Evolutionary conservation across 2,329 filamentous ascomycete genomes (phyloP), one percentile per base, ranked within the genome.

Genomic region (Sclerotinia sclerotiorum): DNA sequence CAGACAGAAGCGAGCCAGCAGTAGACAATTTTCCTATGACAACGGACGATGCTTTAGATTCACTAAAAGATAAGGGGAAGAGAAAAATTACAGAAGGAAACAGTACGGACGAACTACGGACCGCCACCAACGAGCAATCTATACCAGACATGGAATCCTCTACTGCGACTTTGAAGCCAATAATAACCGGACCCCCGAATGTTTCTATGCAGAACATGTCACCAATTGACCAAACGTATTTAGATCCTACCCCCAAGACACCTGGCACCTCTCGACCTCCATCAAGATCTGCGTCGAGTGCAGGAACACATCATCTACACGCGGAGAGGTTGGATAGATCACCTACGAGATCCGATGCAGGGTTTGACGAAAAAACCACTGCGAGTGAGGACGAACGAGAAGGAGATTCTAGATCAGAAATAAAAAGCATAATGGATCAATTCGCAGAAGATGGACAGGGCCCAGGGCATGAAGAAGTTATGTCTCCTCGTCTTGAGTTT

Each of bases 351-450:
- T 86, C 85, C 42, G 84, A 86, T 73, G 81, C 81, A 42, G 84
- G 80, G 8, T 84, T 85, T 71, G 87, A 90, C 64, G 87, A 88
- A 63, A 85, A 83, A 73, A 80, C 80, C 69, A 84, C 84, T 66
- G 73, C 82, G 48, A 88, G 84, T 73, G 88, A 89, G 75, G 87
- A 88, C 75, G 85, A 87, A 67, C 85, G 87, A 29, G 88, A 93
- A 60, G 86, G 86, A 63, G 88, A 87, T 64, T 92, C 91, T 1
- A 87, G 88, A 69, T 89, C 90, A 7, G 95, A 99, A 81, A 97
- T 99, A 70, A 92, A 97, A 80, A 97, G 87, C 77, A 98, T 99
- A 78, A 98, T 99, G 92, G 92, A 93, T 71, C 95, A 98, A 79
- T 98, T 98, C 74, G 89, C 90, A 73, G 88, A 92, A 76, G 87